Base-by-base conservation (phyloP, 768 basidiomycete species). In the Sarcodon aspratus region DNA sequence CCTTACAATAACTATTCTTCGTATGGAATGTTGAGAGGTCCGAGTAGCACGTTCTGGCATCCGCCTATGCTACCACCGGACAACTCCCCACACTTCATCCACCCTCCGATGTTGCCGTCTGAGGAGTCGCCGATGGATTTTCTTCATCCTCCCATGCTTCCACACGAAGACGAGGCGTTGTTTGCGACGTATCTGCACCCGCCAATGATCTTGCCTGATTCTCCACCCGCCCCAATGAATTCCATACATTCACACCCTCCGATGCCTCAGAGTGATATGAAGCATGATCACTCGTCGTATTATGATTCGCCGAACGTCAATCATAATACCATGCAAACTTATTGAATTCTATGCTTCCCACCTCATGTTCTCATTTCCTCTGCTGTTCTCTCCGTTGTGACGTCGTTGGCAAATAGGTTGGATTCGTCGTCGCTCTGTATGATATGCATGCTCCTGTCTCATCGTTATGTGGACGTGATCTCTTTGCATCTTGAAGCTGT, bases 41-140 rank as follows among this genome's bases (percentile, higher is more conserved):
- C 74, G 6, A 74, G 72, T 0, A 80, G 75, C 53, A 53, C 81
- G 7, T 82, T 84, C 57, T 87, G 85, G 84, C 86, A 89, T 63
- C 84, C 85, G 3, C 81, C 85, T 9, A 82, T 83, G 74, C 71
- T 83, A 55, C 68, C 76, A 4, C 75, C 78, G 53, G 74, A 57
- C 46, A 74, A 27, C 66, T 79, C 80, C 3, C 76, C 76, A 1
- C 69, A 73, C 15, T 60, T 78, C 36, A 71, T 80, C 52, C 85
- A 87, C 52, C 84, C 85, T 8, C 80, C 82, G 2, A 82, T 85
- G 82, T 69, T 82, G 3, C 76, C 77, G 0, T 49, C 58, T 36
- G 79, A 79, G 33, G 82, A 85, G 48, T 74, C 76, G 15, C 75
- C 78, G 13, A 83, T 85, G 80, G 83, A 86, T 55, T 87, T 77